Base-by-base conservation (phyloP, 169 alveolate genomes). In the Theileria sp. region DNA sequence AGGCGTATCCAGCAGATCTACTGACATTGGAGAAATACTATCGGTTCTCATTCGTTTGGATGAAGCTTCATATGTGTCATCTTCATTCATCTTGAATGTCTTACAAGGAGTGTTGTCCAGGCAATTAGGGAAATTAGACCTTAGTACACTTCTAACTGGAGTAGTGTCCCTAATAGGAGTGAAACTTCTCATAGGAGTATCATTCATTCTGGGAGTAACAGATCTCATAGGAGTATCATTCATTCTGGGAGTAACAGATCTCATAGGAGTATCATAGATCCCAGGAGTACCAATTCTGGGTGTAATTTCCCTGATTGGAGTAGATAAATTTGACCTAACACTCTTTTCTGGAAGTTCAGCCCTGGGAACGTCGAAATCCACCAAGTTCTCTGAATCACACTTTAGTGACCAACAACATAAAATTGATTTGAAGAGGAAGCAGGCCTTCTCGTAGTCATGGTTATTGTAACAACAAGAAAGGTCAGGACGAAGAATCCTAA, bases 1-100 rank as follows among this genome's bases (percentile, higher is more conserved):
- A 17, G 88, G 88, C 0, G 88, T 81, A 49, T 81, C 88, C 32
- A 81, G 79, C 54, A 81, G 77, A 26, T 73, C 88, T 17, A 71
- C 66, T 9, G 78, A 15, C 72, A 81, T 25, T 50, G 88, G 82
- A 21, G 73, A 67, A 77, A 81, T 61, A 64, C 66, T 12, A 23
- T 49, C 73, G 3, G 75, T 79, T 58, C 80, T 26, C 70, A 23
- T 7, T 15, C 88, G 4, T 50, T 81, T 81, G 6, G 60, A 23
- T 2, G 83, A 74, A 9, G 64, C 1, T 49, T 9, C n/a, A 30
- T n/a, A 17, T 9, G 77, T 25, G 65, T 69, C 49, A n/a, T 49
- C 36, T 3, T 23, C 65, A 13, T 23, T 13, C 23, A 69, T 32
- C 72, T 64, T 69, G 67, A 13, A 50, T 3, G 67, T 25, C 44